Conservation (phyloP, 2,329 filamentous ascomycete genomes). For the Penicillium griseofulvum region DNA sequence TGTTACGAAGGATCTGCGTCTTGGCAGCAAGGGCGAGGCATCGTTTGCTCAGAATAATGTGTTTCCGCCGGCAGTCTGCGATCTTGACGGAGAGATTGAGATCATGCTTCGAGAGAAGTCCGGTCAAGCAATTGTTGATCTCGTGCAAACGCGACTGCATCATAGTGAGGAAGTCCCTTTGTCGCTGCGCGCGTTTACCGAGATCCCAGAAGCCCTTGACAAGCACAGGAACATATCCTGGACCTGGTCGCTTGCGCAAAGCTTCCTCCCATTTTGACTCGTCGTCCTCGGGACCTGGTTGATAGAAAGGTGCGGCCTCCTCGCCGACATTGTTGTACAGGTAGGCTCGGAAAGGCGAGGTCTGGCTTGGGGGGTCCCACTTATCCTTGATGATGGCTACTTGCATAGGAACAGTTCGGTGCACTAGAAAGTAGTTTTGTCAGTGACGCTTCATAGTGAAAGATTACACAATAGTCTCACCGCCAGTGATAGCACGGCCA, state of each 20-base stretch:
- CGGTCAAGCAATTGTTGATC: conserved; percentile 61
- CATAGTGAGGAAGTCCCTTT: conserved; percentile 56
- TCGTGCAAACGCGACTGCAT: conserved; percentile 61
- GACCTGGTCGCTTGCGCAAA: conserved; percentile 56
- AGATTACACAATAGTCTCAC: conserved; percentile 25
- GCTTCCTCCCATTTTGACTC: conserved; percentile 65
- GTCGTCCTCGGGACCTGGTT: conserved; percentile 57
- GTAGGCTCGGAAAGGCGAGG: conserved; percentile 59
- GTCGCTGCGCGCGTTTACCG: conserved; percentile 56
- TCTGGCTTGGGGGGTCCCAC: conserved; percentile 55
- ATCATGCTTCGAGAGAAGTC: conserved; percentile 60
- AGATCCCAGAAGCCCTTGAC: conserved; percentile 60
- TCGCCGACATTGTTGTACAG: conserved; percentile 63
- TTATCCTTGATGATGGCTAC: conserved; percentile 60
- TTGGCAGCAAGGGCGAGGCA: conserved; percentile 62
- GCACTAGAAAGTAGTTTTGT: conserved; percentile 40
- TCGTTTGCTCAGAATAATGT: conserved; percentile 59
- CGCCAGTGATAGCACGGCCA: conserved; percentile 44
- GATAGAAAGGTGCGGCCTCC: conserved; percentile 60
- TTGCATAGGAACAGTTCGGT: conserved; percentile 61
- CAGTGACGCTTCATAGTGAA: conserved; percentile 10
- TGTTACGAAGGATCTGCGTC: conserved; percentile 61
- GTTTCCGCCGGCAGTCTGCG: conserved; percentile 58
- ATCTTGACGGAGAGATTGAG: conserved; percentile 59
- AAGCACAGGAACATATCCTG: conserved; percentile 59